A percentile compares a stretch with the other conserved stretches of the same genome.
Evolutionary conservation across 345 rosid species (phyloP).

Genomic region (Carallia brachiata): DNA sequence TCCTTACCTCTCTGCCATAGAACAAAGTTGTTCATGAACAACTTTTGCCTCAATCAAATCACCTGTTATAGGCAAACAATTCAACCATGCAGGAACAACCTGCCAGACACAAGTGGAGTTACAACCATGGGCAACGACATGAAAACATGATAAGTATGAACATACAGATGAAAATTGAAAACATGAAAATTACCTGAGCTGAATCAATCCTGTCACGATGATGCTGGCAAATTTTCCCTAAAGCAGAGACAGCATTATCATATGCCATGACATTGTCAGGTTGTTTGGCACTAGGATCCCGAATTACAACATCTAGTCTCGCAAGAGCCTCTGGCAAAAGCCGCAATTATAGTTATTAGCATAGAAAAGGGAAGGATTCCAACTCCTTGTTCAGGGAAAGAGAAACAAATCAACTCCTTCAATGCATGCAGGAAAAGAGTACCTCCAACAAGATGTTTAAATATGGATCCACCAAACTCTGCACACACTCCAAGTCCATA

Average conservation of each 20-base stretch:
- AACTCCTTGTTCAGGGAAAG: conserved; percentile 1
- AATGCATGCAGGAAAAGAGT: conserved; percentile 16
- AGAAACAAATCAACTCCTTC: not conserved
- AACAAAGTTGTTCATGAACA: conserved; percentile 95
- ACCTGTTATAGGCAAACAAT: conserved; percentile 89
- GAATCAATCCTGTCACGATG: conserved; percentile 88
- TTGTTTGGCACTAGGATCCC: conserved; percentile 73
- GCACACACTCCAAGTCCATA: conserved; percentile 99
- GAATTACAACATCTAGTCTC: conserved; percentile 82
- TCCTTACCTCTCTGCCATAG: conserved; percentile 88
- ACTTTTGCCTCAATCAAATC: conserved; percentile 96
- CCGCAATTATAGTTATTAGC: conserved; percentile 22
- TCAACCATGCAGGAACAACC: conserved; percentile 98
- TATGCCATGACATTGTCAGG: conserved; percentile 93
- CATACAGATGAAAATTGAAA: not conserved
- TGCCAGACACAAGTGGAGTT: conserved; percentile 23
- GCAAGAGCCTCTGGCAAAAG: conserved; percentile 83
- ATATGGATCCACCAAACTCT: conserved; percentile 87
- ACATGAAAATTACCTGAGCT: conserved; percentile 59
- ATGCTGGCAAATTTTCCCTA: conserved; percentile 92
- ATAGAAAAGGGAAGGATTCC: not conserved
- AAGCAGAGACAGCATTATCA: conserved; percentile 99
- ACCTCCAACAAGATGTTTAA: conserved; percentile 98
- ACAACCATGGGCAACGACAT: not conserved
- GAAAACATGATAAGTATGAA: not conserved